phyloP scores from a whole-genome alignment of 768 basidiomycete species.

The Termitomyces bulborhizus region DNA sequence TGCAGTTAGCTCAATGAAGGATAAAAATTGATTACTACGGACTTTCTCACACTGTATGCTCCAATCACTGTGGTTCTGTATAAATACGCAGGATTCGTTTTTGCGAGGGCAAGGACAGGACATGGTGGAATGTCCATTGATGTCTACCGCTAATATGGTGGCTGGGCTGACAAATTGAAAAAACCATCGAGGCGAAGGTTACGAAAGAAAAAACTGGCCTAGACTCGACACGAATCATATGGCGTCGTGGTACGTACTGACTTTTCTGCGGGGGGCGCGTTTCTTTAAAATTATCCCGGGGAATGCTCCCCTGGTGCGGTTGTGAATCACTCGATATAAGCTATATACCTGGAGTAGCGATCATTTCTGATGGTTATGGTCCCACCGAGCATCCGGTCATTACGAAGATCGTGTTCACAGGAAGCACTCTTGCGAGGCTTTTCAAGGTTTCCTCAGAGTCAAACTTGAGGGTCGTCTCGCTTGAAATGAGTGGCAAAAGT shows the following conservation, averaged over 20 bases:
- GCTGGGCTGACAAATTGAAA: conserved; percentile 74
- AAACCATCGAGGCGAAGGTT: conserved; percentile 48
- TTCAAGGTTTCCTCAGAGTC: conserved; percentile 73
- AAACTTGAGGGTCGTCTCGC: conserved; percentile 80
- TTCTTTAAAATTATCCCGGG: conserved; percentile 44
- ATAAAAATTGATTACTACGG: too few relatives aligned
- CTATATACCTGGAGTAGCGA: conserved; percentile 50
- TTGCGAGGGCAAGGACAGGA: too few relatives aligned
- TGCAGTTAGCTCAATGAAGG: too few relatives aligned
- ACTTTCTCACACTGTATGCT: too few relatives aligned
- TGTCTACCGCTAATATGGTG: too few relatives aligned
- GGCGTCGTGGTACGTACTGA: conserved; percentile 28
- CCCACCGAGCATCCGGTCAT: conserved; percentile 45
- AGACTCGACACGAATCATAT: conserved; percentile 46
- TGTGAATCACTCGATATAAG: neutral
- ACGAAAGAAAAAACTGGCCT: conserved; percentile 21
- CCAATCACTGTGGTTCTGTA: too few relatives aligned
- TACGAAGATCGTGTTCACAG: conserved; percentile 81
- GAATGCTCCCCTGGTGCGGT: conserved; percentile 32
- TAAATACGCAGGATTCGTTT: too few relatives aligned
- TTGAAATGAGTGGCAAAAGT: conserved; percentile 78
- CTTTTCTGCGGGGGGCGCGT: too few relatives aligned
- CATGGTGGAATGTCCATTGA: too few relatives aligned
- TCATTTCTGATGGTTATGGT: conserved; percentile 55
- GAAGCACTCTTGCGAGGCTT: conserved; percentile 66